phyloP scores from a whole-genome alignment of 1,284 basidiomycete species.

The Coniferiporia weirii region DNA sequence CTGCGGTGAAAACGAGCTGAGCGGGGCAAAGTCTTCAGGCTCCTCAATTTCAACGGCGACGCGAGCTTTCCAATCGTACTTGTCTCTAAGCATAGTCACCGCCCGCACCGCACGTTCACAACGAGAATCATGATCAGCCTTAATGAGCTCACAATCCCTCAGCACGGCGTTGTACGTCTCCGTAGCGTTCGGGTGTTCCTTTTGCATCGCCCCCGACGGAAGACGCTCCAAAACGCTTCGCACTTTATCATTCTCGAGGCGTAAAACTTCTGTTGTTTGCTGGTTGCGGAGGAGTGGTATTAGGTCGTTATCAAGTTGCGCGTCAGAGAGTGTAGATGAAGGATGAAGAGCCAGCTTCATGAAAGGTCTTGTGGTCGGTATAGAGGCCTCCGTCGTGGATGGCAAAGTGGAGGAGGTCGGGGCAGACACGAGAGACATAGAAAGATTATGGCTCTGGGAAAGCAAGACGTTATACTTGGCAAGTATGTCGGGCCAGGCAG shows the following conservation, averaged over 20 bases:
- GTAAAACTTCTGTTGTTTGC: slow-evolving; percentile 68
- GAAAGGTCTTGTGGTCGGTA: slow-evolving; percentile 37
- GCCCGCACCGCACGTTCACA: slow-evolving; percentile 68
- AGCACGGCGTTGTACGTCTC: slow-evolving; percentile 57
- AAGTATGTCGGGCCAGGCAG: slow-evolving; percentile 75
- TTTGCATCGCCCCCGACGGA: slow-evolving; percentile 23
- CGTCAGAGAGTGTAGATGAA: slow-evolving; percentile 47
- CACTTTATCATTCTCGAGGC: slow-evolving; percentile 62
- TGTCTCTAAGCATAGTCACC: slow-evolving; percentile 65
- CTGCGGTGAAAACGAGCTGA: slow-evolving; percentile 35
- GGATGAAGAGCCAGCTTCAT: slow-evolving; percentile 67
- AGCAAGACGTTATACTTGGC: slow-evolving; percentile 78
- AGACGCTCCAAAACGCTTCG: slow-evolving; percentile 62
- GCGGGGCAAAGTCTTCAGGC: slow-evolving; percentile 68
- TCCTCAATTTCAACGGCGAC: slow-evolving; percentile 69
- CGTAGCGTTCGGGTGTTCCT: slow-evolving; percentile 21
- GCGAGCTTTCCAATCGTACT: slow-evolving; percentile 71
- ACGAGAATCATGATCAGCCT: slow-evolving; percentile 61
- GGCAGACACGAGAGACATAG: slow-evolving; percentile 47
- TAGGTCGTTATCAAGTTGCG: slow-evolving; percentile 64
- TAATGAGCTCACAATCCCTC: slow-evolving; percentile 58
- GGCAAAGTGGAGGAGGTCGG: slow-evolving; percentile 25
- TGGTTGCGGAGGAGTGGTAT: slow-evolving; percentile 68
- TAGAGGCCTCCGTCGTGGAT: slow-evolving; percentile 8
- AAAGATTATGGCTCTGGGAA: slow-evolving; percentile 72